Evolutionary conservation across 73 alveolate genomes (phyloP).

Genomic region (Paramecium octaurelia): DNA sequence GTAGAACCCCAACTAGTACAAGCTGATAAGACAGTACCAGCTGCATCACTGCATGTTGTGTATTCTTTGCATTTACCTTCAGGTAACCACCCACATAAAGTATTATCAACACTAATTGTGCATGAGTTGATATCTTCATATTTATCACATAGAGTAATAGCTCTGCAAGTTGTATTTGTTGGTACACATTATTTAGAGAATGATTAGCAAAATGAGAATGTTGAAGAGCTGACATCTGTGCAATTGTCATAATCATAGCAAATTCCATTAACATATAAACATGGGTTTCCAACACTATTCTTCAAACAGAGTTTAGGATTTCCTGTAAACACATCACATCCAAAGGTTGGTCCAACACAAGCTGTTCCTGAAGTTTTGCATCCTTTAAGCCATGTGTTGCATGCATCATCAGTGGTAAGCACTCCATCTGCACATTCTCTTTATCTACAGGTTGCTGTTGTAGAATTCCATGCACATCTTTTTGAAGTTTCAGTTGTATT

Average conservation of each 20-base stretch:
- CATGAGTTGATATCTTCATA: not conserved
- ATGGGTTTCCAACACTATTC: not conserved
- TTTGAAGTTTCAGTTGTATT: not conserved
- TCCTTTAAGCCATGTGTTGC: not conserved
- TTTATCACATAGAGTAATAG: not conserved
- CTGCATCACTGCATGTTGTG: not conserved
- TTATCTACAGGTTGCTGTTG: not conserved
- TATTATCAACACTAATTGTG: not conserved
- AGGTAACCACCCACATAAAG: not conserved
- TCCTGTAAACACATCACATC: not conserved
- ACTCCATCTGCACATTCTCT: constrained; percentile 9
- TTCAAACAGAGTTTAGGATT: not conserved
- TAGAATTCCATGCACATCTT: not conserved
- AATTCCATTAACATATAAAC: constrained; percentile 1
- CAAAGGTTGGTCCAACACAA: not conserved
- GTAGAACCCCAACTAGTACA: not conserved
- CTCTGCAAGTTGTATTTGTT: not conserved
- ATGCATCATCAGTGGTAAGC: not conserved
- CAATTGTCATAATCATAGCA: not conserved
- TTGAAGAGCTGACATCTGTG: not conserved
- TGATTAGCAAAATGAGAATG: not conserved
- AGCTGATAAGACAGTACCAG: not conserved
- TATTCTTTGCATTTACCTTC: not conserved
- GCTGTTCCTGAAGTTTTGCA: not conserved
- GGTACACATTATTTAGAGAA: not conserved